Base-by-base conservation (phyloP, 768 basidiomycete genomes). In the Suillus subaureus region DNA sequence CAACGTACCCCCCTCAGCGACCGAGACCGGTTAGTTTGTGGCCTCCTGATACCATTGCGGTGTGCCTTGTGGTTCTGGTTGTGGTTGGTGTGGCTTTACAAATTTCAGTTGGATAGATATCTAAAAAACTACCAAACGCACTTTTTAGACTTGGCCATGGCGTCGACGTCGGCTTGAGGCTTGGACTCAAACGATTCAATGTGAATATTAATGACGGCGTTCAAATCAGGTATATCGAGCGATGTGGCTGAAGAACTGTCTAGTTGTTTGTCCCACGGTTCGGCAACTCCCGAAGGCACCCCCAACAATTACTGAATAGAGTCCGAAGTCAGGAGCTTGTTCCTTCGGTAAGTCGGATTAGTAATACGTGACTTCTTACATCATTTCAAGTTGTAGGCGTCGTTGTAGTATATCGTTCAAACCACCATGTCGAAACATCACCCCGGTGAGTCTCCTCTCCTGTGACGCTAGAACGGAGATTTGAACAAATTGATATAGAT, bases 141-240 rank as follows among this genome's bases (percentile, higher is more conserved):
- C 94, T 98, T 98, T 86, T 98, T 98, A 69, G 97, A 99, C 83
- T 99, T 97, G 86, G 96, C 90, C 95, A 97, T 98, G 71, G 77
- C 68, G 72, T 74, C 57, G 66, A 69, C 39, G 58, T 60, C 3
- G 18, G 18, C 67, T 70, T 63, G 70, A 55, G 39, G 61, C 67
- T 70, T 62, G 31, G 43, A 43, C 61, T 33, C 43, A 61, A 57
- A 51, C 31, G 56, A 6, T 47, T 54, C 40, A 28, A 40, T 45
- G 45, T 63, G 40, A n/a, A 28, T 26, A 28, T 52, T 28, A 52
- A 52, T 18, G 28, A 52, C 28, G 26, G 35, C n/a, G 6, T 15
- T 43, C 28, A 9, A 64, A 55, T 39, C 35, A 45, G 60, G 45
- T 55, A 63, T 67, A 66, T 62, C 55, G 23, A 26, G 55, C n/a